Conservation (phyloP, 2,329 filamentous ascomycete genomes). For the Cercospora sojina region DNA sequence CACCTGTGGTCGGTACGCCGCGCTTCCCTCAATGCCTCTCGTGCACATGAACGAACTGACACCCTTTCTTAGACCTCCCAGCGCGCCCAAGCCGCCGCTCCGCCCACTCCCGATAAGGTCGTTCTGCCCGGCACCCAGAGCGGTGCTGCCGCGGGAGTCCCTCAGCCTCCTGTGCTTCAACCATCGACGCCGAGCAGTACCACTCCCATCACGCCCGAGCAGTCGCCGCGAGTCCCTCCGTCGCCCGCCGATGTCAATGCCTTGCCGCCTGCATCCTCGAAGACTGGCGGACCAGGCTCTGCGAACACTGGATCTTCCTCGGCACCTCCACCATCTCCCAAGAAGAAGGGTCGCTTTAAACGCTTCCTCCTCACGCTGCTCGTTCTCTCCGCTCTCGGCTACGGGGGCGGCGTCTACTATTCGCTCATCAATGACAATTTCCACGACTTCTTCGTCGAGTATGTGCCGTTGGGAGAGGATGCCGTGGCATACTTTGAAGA, state of each 20-base stretch:
- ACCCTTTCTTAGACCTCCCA: constrained; percentile 12
- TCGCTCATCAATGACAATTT: constrained; percentile 94
- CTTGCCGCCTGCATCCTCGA: constrained; percentile 25
- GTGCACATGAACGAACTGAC: not conserved
- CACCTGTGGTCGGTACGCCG: constrained; percentile 2
- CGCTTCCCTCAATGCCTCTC: not conserved
- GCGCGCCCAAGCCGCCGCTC: constrained; percentile 36
- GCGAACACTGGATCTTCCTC: constrained; percentile 46
- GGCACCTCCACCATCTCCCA: constrained; percentile 49
- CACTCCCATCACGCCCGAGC: constrained; percentile 19
- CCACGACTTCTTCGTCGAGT: constrained; percentile 99
- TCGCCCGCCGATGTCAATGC: constrained; percentile 31
- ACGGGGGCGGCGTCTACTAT: constrained; percentile 87
- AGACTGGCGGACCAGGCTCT: constrained; percentile 34
- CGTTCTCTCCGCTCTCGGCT: constrained; percentile 73
- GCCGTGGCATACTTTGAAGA: constrained; percentile 95
- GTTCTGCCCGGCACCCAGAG: constrained; percentile 39
- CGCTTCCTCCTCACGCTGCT: constrained; percentile 75
- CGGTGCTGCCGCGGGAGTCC: constrained; percentile 33
- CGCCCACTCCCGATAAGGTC: constrained; percentile 33
- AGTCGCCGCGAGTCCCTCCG: constrained; percentile 21
- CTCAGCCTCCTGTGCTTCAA: constrained; percentile 33
- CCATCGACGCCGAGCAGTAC: constrained; percentile 18
- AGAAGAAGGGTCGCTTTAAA: constrained; percentile 69
- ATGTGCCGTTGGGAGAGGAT: constrained; percentile 90